Evolutionary conservation across 2,329 filamentous ascomycete species (phyloP).

Genomic region (Neofusicoccum kwambonambiense): DNA sequence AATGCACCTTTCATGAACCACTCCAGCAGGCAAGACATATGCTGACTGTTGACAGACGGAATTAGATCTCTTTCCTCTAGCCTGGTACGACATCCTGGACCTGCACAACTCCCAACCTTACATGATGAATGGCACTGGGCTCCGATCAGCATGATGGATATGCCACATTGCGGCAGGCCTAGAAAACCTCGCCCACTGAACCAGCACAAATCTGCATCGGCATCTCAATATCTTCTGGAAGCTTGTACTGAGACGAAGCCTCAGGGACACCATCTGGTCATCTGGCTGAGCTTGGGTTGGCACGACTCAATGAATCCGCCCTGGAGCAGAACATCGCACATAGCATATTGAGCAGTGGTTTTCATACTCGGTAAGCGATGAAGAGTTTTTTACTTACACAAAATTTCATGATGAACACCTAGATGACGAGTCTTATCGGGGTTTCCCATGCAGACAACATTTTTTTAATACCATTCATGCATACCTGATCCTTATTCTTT

Average conservation of each 20-base stretch:
- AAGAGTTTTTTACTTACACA: slow-evolving; percentile 19
- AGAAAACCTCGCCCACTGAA: slow-evolving; percentile 99
- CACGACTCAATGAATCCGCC: neutral
- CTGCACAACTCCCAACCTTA: slow-evolving; percentile 25
- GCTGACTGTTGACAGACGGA: slow-evolving; percentile 5
- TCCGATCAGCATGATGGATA: slow-evolving; percentile 82
- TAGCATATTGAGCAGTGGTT: neutral
- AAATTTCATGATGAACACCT: slow-evolving; percentile 50
- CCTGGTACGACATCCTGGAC: slow-evolving; percentile 28
- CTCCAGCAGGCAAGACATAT: neutral
- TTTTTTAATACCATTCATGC: slow-evolving; percentile 73
- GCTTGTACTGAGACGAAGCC: neutral
- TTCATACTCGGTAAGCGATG: slow-evolving; percentile 17
- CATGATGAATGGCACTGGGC: slow-evolving; percentile 98
- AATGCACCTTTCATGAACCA: neutral
- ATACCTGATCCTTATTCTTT: slow-evolving; percentile 39
- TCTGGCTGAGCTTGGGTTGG: neutral
- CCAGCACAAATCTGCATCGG: slow-evolving; percentile 12
- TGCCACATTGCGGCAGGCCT: slow-evolving; percentile 94
- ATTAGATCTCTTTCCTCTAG: slow-evolving; percentile 17
- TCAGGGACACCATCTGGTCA: neutral
- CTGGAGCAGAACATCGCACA: neutral
- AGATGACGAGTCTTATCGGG: slow-evolving; percentile 81
- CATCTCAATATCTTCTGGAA: neutral
- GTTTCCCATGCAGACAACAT: slow-evolving; percentile 68